Base-by-base conservation (phyloP, 768 basidiomycete genomes). In the Kwoniella pini region DNA sequence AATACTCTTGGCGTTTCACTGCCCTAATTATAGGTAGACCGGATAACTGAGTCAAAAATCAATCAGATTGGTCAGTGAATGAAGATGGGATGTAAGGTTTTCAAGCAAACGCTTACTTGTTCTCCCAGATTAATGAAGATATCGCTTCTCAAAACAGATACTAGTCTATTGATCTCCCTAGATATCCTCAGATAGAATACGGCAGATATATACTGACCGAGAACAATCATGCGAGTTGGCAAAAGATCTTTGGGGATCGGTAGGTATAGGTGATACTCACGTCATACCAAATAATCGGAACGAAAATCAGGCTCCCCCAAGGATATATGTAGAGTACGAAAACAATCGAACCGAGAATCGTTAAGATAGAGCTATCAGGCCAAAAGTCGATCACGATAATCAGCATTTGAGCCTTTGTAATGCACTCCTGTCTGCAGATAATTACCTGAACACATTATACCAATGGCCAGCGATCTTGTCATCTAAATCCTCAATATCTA, bases 401-500 rank as follows among this genome's bases (percentile, higher is more conserved):
- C 44, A 17, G n/a, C n/a, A n/a, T n/a, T n/a, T 11, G 15, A 11
- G 27, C 17, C 21, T 46, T 15, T 10, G n/a, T 46, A 22, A 24
- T 19, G 27, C 38, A 17, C 49, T 49, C 36, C 31, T n/a, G 4
- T 12, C 13, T 45, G 26, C 40, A 43, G 7, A 36, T 7, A 27
- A 67, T 42, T 40, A 72, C 67, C 54, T 58, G 15, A 73, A 48
- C 31, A 73, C 62, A 24, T 64, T 44, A 39, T 68, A 56, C 61
- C 64, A 67, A 7, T 59, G 42, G 9, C 50, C 42, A 22, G 71
- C 63, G 27, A 75, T 42, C 30, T 63, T 42, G 58, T 78, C 77
- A 55, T 80, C 79, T 11, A 79, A 57, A 30, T 70, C 69, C 27
- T 75, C 67, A 22, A 80, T 66, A 56, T 80, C 80, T 62, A 52